These are phyloP conservation scores for Hanseniaspora thailandica DNA, from an alignment of 805 yeast genomes.

Conservation along the genomic window DNA sequence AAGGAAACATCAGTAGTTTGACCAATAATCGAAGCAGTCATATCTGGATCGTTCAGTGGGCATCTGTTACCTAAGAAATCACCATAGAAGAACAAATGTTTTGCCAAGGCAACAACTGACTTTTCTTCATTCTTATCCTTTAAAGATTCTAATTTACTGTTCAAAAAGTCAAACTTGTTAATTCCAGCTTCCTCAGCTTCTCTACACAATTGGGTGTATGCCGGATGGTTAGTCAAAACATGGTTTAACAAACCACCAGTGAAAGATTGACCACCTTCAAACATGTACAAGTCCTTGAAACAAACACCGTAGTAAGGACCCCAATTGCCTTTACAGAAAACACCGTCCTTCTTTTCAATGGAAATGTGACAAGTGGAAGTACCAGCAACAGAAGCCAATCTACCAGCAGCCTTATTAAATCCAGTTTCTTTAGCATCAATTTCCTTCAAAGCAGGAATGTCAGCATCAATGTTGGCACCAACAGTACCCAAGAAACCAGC, in stretches of 20 bases:
- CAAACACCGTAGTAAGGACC: constrained; percentile 93
- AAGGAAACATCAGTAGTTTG: constrained; percentile 82
- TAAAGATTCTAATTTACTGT: constrained; percentile 59
- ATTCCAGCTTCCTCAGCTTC: constrained; percentile 56
- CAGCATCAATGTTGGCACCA: constrained; percentile 66
- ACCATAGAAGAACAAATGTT: constrained; percentile 83
- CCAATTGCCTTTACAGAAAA: constrained; percentile 95
- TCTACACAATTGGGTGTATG: constrained; percentile 57
- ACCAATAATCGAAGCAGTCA: constrained; percentile 89
- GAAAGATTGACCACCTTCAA: constrained; percentile 98
- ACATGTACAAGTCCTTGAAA: constrained; percentile 84
- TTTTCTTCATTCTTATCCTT: constrained; percentile 45
- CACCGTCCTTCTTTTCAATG: constrained; percentile 59
- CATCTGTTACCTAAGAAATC: constrained; percentile 94
- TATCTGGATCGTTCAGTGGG: constrained; percentile 89
- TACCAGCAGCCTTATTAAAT: constrained; percentile 57
- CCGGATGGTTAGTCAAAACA: constrained; percentile 80
- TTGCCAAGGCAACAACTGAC: constrained; percentile 70
- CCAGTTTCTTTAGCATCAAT: constrained; percentile 37
- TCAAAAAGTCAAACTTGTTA: constrained; percentile 73
- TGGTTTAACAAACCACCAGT: constrained; percentile 91
- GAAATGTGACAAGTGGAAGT: constrained; percentile 95
- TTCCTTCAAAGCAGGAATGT: constrained; percentile 40
- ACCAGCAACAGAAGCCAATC: constrained; percentile 96
- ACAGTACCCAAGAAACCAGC: constrained; percentile 99